These are phyloP conservation scores for Ustilago trichophora DNA, from an alignment of 1,284 basidiomycete species.

Conservation along the genomic window DNA sequence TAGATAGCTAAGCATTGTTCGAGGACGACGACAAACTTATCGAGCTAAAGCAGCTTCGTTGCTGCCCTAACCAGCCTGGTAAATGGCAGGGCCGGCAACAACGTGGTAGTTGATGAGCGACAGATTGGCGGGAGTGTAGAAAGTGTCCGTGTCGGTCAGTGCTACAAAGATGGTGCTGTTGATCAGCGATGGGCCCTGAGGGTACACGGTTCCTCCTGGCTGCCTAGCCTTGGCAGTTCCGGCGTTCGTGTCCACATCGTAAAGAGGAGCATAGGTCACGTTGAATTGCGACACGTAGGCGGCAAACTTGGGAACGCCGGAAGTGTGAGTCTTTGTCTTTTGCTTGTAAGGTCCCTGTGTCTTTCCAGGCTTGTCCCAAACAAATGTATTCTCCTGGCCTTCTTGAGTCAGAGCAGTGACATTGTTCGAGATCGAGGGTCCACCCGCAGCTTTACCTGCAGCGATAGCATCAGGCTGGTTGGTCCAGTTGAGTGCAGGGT, in stretches of 20 bases:
- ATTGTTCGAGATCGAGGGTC: slow-evolving; percentile 51
- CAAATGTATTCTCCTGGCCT: slow-evolving; percentile 39
- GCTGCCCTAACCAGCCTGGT: slow-evolving; percentile 45
- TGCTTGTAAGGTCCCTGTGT: slow-evolving; percentile 52
- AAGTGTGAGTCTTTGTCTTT: slow-evolving; percentile 41
- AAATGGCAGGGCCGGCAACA: slow-evolving; percentile 55
- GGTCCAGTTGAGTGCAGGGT: slow-evolving; percentile 46
- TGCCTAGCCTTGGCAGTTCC: slow-evolving; percentile 49
- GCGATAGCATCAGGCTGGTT: slow-evolving; percentile 48
- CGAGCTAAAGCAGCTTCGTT: not conserved
- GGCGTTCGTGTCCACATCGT: slow-evolving; percentile 42
- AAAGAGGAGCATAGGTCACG: slow-evolving; percentile 50
- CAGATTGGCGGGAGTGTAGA: slow-evolving; percentile 48
- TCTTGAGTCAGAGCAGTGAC: slow-evolving; percentile 44
- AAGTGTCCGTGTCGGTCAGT: slow-evolving; percentile 34
- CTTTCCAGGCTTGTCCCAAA: slow-evolving; percentile 48
- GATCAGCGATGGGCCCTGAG: slow-evolving; percentile 29
- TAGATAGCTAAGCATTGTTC: no score
- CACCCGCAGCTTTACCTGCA: slow-evolving; percentile 43
- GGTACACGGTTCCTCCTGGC: slow-evolving; percentile 38
- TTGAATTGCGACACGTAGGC: slow-evolving; percentile 55
- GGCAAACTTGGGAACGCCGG: slow-evolving; percentile 42
- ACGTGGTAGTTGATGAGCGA: slow-evolving; percentile 49
- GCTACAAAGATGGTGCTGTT: slow-evolving; percentile 55
- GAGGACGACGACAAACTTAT: no score